These are phyloP conservation scores for Fraxinus paxiana DNA, from an alignment of 305 asterid genomes.

Conservation along the genomic window DNA sequence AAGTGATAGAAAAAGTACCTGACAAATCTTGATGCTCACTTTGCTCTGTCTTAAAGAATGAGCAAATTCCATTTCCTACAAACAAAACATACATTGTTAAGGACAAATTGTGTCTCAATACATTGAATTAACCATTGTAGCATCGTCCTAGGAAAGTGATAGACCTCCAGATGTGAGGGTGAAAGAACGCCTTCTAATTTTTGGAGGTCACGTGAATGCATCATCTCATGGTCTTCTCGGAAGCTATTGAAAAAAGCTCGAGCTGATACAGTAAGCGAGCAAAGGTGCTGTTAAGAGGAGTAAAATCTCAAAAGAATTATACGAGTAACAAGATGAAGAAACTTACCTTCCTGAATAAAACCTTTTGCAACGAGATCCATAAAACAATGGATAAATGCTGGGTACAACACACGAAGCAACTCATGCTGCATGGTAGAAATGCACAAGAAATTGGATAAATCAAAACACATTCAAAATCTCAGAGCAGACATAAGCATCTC, in stretches of 20 bases:
- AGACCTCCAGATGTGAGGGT: constrained; percentile 83
- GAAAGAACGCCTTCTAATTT: constrained; percentile 87
- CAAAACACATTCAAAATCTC: not conserved
- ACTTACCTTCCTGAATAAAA: constrained; percentile 75
- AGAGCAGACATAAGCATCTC: not conserved
- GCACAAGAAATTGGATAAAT: constrained; percentile 14
- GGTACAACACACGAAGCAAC: constrained; percentile 85
- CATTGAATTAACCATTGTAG: constrained; percentile 15
- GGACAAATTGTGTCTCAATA: constrained; percentile 17
- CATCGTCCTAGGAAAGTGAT: constrained; percentile 28
- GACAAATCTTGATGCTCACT: constrained; percentile 76
- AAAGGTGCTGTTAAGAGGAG: constrained; percentile 14
- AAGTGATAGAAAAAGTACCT: constrained; percentile 44
- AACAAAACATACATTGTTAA: constrained; percentile 18
- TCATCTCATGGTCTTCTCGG: constrained; percentile 88
- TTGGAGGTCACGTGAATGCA: constrained; percentile 81
- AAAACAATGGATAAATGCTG: constrained; percentile 82
- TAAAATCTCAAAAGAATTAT: not conserved
- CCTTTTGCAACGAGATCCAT: constrained; percentile 93
- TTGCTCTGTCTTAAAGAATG: constrained; percentile 80
- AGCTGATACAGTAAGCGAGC: constrained; percentile 41
- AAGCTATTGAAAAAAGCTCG: constrained; percentile 74
- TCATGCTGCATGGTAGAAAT: constrained; percentile 60
- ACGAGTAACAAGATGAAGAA: constrained; percentile 12
- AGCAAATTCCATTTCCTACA: constrained; percentile 92